Percentiles rank a stretch among this genome's conserved stretches.
Evolutionary conservation across 1,284 basidiomycete species (phyloP).

Genomic region (Ganoderma leucocontextum): DNA sequence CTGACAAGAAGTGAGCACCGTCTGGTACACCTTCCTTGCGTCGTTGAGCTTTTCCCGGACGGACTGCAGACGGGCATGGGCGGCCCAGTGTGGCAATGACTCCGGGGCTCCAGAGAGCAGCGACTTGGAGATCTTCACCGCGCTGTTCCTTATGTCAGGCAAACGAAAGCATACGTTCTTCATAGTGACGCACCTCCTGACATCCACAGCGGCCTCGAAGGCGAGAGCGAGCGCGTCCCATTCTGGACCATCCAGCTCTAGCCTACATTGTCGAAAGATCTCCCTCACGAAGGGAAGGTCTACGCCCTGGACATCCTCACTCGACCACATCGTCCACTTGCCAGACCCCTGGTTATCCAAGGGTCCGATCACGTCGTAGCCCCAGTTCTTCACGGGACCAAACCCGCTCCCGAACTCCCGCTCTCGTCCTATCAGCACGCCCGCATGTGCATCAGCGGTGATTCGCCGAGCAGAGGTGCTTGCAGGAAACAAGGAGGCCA

Average conservation of each 20-base stretch:
- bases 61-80: slow-evolving; percentile 84
- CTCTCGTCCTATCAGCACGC: slow-evolving; percentile 71
- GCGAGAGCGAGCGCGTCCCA: slow-evolving; percentile 73
- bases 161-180: slow-evolving; percentile 23
- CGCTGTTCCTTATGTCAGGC: slow-evolving; percentile 51
- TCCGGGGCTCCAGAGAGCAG: slow-evolving; percentile 71
- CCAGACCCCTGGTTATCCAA: slow-evolving; percentile 56
- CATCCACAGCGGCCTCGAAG: slow-evolving; percentile 70
- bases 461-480: slow-evolving; percentile 37
- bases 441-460: slow-evolving; percentile 66
- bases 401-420: slow-evolving; percentile 65
- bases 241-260: slow-evolving; percentile 54
- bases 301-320: slow-evolving; percentile 55
- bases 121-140: slow-evolving; percentile 76
- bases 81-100: slow-evolving; percentile 80
- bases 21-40: slow-evolving; percentile 86
- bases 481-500: slow-evolving; percentile 63
- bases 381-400: slow-evolving; percentile 75
- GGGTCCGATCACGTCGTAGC: slow-evolving; percentile 57
- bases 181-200: slow-evolving; percentile 60
- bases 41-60: slow-evolving; percentile 75
- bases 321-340: slow-evolving; percentile 57
- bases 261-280: slow-evolving; percentile 66
- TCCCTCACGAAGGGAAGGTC: slow-evolving; percentile 58
- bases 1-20: slow-evolving; percentile 56